Evolutionary conservation across 345 rosid species (phyloP).

Genomic region (Eucalyptus marginata): DNA sequence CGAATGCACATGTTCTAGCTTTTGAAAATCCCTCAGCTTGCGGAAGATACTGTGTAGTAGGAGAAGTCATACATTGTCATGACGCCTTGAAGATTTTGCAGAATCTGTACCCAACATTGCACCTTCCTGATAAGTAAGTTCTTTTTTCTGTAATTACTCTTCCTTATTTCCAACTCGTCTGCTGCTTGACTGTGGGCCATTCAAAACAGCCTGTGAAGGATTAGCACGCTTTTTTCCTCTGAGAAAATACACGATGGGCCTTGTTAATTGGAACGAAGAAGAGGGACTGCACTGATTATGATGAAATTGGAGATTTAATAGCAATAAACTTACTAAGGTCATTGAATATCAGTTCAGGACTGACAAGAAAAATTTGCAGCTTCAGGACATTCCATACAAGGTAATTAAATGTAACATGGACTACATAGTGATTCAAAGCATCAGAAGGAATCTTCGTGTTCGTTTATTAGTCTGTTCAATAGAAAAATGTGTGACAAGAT

Average conservation of each 20-base stretch:
- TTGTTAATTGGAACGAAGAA: neutral
- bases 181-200: neutral
- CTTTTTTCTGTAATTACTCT: neutral
- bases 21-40: neutral
- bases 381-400: neutral
- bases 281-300: neutral
- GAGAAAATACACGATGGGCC: neutral
- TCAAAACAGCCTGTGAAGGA: neutral
- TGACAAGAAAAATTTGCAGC: neutral
- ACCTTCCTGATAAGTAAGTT: conserved; percentile 1
- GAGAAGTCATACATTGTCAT: neutral
- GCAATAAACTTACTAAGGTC: neutral
- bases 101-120: neutral
- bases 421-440: neutral
- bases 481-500: neutral
- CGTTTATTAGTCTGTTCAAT: neutral
- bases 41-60: neutral
- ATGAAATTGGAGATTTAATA: neutral
- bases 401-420: neutral
- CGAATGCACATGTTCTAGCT: neutral
- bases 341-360: neutral
- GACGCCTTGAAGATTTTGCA: neutral
- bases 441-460: neutral
- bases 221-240: neutral
- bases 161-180: neutral